Base-by-base conservation (phyloP, 179 eudicot species). In the Gypsophila paniculata region DNA sequence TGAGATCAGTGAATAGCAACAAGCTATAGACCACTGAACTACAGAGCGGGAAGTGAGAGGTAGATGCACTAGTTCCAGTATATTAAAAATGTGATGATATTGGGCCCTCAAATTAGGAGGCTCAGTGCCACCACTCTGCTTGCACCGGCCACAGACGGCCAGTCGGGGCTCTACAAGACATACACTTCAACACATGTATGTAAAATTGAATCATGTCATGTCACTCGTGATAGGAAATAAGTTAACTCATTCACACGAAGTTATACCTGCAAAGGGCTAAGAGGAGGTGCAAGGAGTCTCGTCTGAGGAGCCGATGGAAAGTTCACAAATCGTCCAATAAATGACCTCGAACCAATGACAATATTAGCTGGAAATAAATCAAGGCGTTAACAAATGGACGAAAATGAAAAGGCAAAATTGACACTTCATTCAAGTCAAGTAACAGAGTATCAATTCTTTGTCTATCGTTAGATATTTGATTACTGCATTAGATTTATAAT, bases 211-310 rank as follows among this genome's bases (percentile, higher is more conserved):
- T 10, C 57, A 51, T 52, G 22, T 15, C 58, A 62, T 4, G 26
- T 49, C 46, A 18, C 34, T 36, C 49, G 54, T 21, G 39, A 63
- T 21, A 62, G 14, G n/a, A 21, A 70, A 61, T 15, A n/a, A 34
- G 22, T 29, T 7, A 65, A 18, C 26, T n/a, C 21, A 25, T 23
- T 17, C 46, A 72, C 22, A 72, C 34, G 15, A 68, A 71, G 71
- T 32, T 55, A 59, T 82, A 92, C 99, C 97, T 95, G 99, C 77
- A 92, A 69, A 70, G 96, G 94, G 75, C 88, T 90, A 75, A 95
- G 90, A 78, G 87, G 73, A 68, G 87, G 91, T 19, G 77, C 79
- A 49, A 79, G 74, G 54, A 85, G 70, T 73, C 64, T 77, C 49
- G 70, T 74, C 29, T 79, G 82, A 72, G 74, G 17, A 65, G 74